These are phyloP conservation scores for Eleusine indica DNA, from an alignment of 176 grass and related monocot genomes.

Conservation along the genomic window DNA sequence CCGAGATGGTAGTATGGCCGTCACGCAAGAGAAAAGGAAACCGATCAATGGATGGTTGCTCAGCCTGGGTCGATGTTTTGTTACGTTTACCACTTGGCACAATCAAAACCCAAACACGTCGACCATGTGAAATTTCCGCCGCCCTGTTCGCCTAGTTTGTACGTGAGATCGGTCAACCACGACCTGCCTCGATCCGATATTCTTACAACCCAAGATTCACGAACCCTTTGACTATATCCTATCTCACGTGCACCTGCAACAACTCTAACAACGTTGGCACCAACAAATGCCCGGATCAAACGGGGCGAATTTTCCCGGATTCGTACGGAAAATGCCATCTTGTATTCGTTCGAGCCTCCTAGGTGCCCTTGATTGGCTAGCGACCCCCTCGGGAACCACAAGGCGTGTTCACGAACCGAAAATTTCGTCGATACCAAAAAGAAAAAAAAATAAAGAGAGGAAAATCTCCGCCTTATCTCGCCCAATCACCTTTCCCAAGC, in stretches of 20 bases:
- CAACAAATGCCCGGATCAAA: not conserved
- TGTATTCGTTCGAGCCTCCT: not conserved
- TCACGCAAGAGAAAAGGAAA: too few relatives aligned
- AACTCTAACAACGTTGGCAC: conserved; percentile 23
- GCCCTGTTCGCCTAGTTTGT: not conserved
- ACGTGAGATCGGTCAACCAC: not conserved
- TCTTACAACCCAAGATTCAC: not conserved
- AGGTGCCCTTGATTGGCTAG: not conserved
- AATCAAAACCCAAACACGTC: not conserved
- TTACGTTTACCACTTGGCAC: not conserved
- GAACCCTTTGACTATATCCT: not conserved
- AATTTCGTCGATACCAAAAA: not conserved
- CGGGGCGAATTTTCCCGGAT: not conserved
- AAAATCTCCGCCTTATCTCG: conserved; percentile 1
- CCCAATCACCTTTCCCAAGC: conserved; percentile 11
- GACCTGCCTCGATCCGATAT: not conserved
- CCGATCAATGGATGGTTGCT: too few relatives aligned
- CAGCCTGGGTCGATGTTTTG: too few relatives aligned
- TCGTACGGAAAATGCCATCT: not conserved
- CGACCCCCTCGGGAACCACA: not conserved
- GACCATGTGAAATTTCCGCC: not conserved
- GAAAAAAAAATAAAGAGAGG: not conserved
- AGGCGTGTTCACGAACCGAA: not conserved
- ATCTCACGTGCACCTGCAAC: not conserved
- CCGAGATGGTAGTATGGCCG: too few relatives aligned